These are phyloP conservation scores for Pterocarpus santalinus DNA, from an alignment of 306 rosid genomes.

Conservation along the genomic window DNA sequence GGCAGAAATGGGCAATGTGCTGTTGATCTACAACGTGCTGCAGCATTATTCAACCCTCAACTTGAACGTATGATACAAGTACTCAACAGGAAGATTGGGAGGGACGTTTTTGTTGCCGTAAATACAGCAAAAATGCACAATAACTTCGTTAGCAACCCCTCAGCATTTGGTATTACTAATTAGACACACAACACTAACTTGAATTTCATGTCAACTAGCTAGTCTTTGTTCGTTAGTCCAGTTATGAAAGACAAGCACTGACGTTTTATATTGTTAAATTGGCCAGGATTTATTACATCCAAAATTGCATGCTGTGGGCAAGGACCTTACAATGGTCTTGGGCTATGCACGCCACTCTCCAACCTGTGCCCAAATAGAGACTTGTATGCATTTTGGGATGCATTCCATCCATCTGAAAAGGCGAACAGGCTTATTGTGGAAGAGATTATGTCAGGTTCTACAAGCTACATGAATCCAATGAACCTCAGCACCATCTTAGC, in stretches of 20 bases:
- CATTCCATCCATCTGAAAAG: constrained; percentile 81
- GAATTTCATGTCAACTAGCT: too few relatives aligned
- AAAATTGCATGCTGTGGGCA: constrained; percentile 87
- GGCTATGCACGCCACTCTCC: constrained; percentile 71
- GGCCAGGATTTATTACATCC: constrained; percentile 67
- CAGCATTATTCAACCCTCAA: constrained; percentile 71
- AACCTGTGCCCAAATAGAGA: constrained; percentile 70
- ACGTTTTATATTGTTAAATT: background rate
- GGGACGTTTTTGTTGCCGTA: constrained; percentile 64
- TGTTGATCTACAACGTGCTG: constrained; percentile 66
- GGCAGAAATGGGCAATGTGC: constrained; percentile 68
- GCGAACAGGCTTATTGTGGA: constrained; percentile 64
- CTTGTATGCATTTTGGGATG: constrained; percentile 78
- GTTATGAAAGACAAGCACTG: background rate
- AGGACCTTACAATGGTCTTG: constrained; percentile 82
- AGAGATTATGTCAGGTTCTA: constrained; percentile 58
- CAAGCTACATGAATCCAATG: constrained; percentile 74
- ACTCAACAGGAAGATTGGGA: constrained; percentile 65
- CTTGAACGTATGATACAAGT: constrained; percentile 56
- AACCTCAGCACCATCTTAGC: constrained; percentile 79
- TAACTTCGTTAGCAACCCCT: constrained; percentile 64
- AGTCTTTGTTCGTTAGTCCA: too few relatives aligned
- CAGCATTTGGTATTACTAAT: constrained; percentile 54
- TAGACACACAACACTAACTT: too few relatives aligned
- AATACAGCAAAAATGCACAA: constrained; percentile 56